These are phyloP conservation scores for Penicillium thymicola DNA, from an alignment of 2,329 filamentous ascomycete species.

Conservation along the genomic window DNA sequence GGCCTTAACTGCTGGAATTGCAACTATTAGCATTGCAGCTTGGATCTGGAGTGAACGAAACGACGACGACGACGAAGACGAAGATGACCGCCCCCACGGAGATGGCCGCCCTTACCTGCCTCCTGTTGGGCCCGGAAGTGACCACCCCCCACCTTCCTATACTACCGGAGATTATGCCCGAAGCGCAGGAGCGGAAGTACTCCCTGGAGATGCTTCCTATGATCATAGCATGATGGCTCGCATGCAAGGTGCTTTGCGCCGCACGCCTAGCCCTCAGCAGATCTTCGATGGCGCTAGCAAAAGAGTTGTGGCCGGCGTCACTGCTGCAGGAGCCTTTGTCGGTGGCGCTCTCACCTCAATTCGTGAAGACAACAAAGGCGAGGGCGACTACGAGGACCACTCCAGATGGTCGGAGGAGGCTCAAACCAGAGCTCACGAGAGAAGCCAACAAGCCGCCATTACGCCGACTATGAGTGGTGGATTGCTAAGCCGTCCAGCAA, in stretches of 20 bases:
- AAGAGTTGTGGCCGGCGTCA: conserved; percentile 74
- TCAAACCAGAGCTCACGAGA: conserved; percentile 56
- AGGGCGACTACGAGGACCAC: conserved; percentile 76
- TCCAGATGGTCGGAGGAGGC: conserved; percentile 91
- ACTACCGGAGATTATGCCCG: conserved; percentile 32
- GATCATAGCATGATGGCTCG: conserved; percentile 66
- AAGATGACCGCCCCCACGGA: conserved; percentile 52
- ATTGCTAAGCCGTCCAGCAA: conserved; percentile 33
- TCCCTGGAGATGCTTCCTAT: conserved; percentile 38
- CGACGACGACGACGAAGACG: conserved; percentile 69
- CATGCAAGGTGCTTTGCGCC: conserved; percentile 75
- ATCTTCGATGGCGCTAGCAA: conserved; percentile 80
- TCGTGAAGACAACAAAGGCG: conserved; percentile 75
- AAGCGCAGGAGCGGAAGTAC: conserved; percentile 33
- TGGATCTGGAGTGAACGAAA: conserved; percentile 93
- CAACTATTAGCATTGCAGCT: conserved; percentile 78
- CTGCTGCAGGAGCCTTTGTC: conserved; percentile 76
- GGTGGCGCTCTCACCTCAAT: conserved; percentile 80
- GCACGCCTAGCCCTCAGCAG: conserved; percentile 83
- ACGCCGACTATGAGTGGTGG: conserved; percentile 31
- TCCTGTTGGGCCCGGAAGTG: conserved; percentile 24
- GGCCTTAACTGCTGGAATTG: conserved; percentile 79
- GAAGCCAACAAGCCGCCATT: conserved; percentile 25
- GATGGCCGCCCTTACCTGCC: conserved; percentile 25
- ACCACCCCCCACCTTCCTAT: conserved; percentile 29